Evolutionary conservation across 306 rosid genomes (phyloP), one percentile per base, ranked within the genome.

Genomic region (Adenanthera pavonina): DNA sequence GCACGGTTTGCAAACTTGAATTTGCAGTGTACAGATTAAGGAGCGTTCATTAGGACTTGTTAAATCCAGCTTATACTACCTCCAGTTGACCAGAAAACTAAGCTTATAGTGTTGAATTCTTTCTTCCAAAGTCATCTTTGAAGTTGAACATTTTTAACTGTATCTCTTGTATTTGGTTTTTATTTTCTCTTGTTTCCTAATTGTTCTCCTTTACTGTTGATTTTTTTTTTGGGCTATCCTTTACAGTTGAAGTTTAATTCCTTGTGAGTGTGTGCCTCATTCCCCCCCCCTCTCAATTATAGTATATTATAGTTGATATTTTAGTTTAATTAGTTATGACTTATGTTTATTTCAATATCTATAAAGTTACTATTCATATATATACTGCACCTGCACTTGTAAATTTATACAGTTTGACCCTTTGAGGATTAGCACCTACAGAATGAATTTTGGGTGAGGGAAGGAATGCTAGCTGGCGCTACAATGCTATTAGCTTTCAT

Each of bases 391-490:
- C 33, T 4, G 33, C 33, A 40, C 72, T 17, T 3, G 30, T 67
- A 40, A 67, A 40, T 67, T 40, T 40, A 17, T 40, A 67, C 14
- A 17, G 51, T 67, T 67, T 67, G 72, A 41, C 30, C 19, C 69
- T 35, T 30, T 6, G 46, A 5, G 20, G 34, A 40, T 41, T 67
- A 15, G 4, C 51, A 67, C 51, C 49, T 7, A 1, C 51, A 12
- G 48, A 38, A n/a, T 47, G 1, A 43, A 9, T 43, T 69, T 13
- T 62, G 14, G 43, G 16, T 3, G 34, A 19, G 74, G 2, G 66
- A 72, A 25, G 54, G 64, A 66, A 72, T 81, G 41, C 75, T 73
- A 34, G 30, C 56, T 67, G 72, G 54, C 65, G 67, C 75, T 75
- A 15, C 60, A 34, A 72, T 79, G 43, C 54, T 75, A 64, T 48